phyloP scores from a whole-genome alignment of 306 rosid genomes.

The Cucumis cinereus region DNA sequence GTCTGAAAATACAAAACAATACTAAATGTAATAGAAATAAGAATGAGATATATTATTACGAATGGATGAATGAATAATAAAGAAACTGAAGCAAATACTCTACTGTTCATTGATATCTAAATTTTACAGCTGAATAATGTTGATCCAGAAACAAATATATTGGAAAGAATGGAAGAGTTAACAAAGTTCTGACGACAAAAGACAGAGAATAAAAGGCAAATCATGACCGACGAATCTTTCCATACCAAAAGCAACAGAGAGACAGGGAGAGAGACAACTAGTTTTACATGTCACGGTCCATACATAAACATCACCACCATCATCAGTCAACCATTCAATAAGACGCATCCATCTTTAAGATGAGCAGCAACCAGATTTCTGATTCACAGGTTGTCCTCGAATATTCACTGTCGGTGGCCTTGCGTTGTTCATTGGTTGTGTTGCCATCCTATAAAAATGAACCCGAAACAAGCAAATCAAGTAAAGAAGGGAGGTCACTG shows the following conservation, averaged over 20 bases:
- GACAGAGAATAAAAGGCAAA: conserved; percentile 1
- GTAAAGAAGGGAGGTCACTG: not conserved
- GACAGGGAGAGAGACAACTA: not conserved
- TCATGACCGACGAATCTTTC: not conserved
- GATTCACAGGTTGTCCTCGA: conserved; percentile 17
- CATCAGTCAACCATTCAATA: not conserved
- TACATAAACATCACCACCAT: not conserved
- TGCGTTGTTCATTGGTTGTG: conserved; percentile 84
- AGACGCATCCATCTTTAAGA: not conserved
- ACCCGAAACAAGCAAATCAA: not conserved
- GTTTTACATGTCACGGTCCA: not conserved
- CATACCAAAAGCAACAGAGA: conserved; percentile 1
- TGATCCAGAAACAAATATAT: conserved; percentile 12
- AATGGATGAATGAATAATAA: not conserved
- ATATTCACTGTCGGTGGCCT: conserved; percentile 52
- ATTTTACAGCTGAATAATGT: conserved; percentile 9
- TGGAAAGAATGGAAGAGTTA: conserved; percentile 7
- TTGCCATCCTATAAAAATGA: conserved; percentile 67
- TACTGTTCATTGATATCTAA: conserved; percentile 8
- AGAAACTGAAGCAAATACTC: conserved; percentile 4
- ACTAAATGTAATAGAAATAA: not conserved
- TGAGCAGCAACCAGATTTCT: conserved; percentile 14
- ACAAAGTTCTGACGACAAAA: not conserved
- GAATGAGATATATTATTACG: not conserved
- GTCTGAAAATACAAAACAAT: not conserved